Evolutionary conservation across 805 yeast species (phyloP).

Genomic region (Torulaspora maleeae): DNA sequence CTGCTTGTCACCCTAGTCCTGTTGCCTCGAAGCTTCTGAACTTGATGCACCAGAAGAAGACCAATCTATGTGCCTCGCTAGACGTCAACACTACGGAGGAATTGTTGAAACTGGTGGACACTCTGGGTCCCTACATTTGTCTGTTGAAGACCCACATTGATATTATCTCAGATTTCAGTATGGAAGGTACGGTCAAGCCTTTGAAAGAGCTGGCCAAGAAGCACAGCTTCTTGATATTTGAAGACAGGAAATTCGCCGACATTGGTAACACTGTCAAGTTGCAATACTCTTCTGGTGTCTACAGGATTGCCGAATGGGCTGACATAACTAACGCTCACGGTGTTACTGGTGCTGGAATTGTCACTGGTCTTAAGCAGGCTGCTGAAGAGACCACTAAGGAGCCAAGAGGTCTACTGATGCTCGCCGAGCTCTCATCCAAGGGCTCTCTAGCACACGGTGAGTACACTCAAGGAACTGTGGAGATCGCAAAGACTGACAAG

Average conservation of each 20-base stretch:
- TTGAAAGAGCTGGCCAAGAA: constrained; percentile 66
- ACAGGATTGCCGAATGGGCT: constrained; percentile 87
- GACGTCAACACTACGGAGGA: constrained; percentile 82
- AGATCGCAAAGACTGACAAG: constrained; percentile 79
- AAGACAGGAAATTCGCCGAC: constrained; percentile 97
- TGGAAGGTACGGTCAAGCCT: constrained; percentile 75
- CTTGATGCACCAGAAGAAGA: constrained; percentile 72
- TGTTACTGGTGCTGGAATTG: constrained; percentile 92
- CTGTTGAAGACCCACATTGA: constrained; percentile 93
- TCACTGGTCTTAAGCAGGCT: constrained; percentile 80
- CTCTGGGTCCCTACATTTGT: constrained; percentile 87
- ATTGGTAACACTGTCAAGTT: constrained; percentile 96
- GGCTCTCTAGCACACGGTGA: constrained; percentile 93
- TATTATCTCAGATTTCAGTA: constrained; percentile 81
- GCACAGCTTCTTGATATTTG: constrained; percentile 87
- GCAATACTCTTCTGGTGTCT: constrained; percentile 88
- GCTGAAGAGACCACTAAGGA: constrained; percentile 60
- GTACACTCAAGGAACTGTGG: constrained; percentile 82
- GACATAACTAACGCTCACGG: constrained; percentile 98
- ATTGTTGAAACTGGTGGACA: constrained; percentile 64
- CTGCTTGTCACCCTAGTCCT: constrained; percentile 64
- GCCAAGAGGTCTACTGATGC: constrained; percentile 87
- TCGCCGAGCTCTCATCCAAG: constrained; percentile 91
- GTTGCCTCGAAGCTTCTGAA: constrained; percentile 70
- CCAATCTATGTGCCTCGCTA: constrained; percentile 91